phyloP scores from a whole-genome alignment of 2,329 filamentous ascomycete species.

The Arthrocladium fulminans region DNA sequence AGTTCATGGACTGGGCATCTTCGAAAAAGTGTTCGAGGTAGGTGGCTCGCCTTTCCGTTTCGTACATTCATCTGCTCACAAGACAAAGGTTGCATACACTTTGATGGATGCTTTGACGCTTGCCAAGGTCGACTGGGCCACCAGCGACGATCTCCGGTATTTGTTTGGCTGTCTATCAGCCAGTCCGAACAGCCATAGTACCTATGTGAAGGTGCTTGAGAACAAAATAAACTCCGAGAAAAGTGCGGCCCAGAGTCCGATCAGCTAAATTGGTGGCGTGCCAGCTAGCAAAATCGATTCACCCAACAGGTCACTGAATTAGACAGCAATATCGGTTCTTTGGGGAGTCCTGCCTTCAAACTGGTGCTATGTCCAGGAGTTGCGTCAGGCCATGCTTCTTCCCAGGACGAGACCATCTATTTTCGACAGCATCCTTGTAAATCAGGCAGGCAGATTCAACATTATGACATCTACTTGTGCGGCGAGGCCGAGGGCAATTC shows the following conservation, averaged over 20 bases:
- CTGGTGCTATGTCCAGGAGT: too few species aligned
- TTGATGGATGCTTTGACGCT: constrained; percentile 23
- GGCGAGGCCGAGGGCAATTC: too few species aligned
- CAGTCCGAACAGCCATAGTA: constrained; percentile 21
- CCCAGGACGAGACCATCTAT: too few species aligned
- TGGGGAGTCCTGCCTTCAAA: too few species aligned
- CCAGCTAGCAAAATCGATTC: neutral
- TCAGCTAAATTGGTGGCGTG: neutral
- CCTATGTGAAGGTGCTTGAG: constrained; percentile 22
- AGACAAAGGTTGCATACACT: constrained; percentile 20
- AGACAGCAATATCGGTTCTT: too few species aligned
- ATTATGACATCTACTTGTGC: too few species aligned
- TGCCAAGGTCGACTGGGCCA: constrained; percentile 19
- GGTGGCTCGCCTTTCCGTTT: neutral
- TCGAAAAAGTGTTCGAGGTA: constrained; percentile 12
- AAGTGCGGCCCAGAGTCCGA: constrained; percentile 13
- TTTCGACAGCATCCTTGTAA: too few species aligned
- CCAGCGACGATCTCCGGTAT: constrained; percentile 18
- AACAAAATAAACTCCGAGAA: constrained; percentile 20
- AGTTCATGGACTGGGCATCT: constrained; percentile 23
- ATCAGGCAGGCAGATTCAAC: too few species aligned
- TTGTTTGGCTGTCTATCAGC: constrained; percentile 20
- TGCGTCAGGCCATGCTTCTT: too few species aligned
- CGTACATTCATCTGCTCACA: neutral
- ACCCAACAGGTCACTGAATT: neutral